These are phyloP conservation scores for Jacaranda copaia DNA, from an alignment of 257 asterid species.

Conservation along the genomic window DNA sequence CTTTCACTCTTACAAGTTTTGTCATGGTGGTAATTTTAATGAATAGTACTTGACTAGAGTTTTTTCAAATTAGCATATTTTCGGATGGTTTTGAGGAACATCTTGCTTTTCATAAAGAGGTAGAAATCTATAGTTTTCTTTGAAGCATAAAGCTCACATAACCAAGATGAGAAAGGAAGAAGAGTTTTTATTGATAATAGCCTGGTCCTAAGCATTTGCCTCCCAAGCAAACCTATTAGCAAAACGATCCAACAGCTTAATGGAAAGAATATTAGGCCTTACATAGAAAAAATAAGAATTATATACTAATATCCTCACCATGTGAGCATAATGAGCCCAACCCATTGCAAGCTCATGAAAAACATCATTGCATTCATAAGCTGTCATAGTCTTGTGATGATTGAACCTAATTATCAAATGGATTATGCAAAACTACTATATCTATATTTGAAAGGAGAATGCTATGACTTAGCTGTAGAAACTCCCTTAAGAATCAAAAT, in stretches of 20 bases:
- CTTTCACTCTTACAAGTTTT: constrained; percentile 73
- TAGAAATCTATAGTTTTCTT: constrained; percentile 78
- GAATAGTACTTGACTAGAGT: constrained; percentile 74
- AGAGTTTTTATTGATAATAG: constrained; percentile 78
- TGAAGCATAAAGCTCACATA: constrained; percentile 75
- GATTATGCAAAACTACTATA: constrained; percentile 77
- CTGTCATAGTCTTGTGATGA: constrained; percentile 78
- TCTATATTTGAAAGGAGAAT: constrained; percentile 84
- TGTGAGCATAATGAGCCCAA: constrained; percentile 87
- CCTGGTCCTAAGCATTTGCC: constrained; percentile 74
- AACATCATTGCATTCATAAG: constrained; percentile 79
- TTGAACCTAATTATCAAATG: constrained; percentile 85
- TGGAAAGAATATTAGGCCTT: constrained; percentile 76
- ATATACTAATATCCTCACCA: constrained; percentile 88
- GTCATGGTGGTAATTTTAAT: constrained; percentile 81
- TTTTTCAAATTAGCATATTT: constrained; percentile 64
- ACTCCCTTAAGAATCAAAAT: constrained; percentile 79
- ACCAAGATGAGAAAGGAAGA: constrained; percentile 83
- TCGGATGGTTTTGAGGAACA: constrained; percentile 80
- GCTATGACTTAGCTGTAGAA: constrained; percentile 79
- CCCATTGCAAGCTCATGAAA: constrained; percentile 84
- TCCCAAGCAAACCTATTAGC: constrained; percentile 63
- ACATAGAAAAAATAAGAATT: constrained; percentile 85
- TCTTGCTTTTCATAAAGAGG: constrained; percentile 85
- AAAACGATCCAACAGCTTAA: constrained; percentile 83